These are phyloP conservation scores for Nakaseomyces nivariensis DNA, from an alignment of 1,139 yeast genomes.

Conservation along the genomic window DNA sequence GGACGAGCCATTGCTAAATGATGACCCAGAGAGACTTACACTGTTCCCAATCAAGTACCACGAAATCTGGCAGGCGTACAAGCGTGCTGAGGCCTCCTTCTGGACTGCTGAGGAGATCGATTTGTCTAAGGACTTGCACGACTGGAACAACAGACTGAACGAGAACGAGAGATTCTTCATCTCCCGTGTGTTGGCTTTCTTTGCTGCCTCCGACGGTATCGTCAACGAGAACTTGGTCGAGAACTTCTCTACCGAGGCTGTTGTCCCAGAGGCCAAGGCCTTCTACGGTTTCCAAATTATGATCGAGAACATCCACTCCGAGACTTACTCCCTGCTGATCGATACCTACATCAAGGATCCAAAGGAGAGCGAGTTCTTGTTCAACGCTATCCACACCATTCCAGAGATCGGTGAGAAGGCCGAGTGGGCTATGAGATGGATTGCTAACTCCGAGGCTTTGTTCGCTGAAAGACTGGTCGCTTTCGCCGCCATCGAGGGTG, in stretches of 20 bases:
- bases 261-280: conserved; percentile 94
- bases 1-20: conserved; percentile 80
- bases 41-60: conserved; percentile 94
- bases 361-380: conserved; percentile 63
- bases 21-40: conserved; percentile 82
- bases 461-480: conserved; percentile 96
- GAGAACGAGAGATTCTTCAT: conserved; percentile 88
- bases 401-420: conserved; percentile 96
- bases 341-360: conserved; percentile 96
- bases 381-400: conserved; percentile 92
- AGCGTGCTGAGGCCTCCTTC: conserved; percentile 98
- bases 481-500: conserved; percentile 98
- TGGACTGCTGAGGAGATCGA: conserved; percentile 99
- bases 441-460: conserved; percentile 73
- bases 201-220: conserved; percentile 97
- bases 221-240: conserved; percentile 96
- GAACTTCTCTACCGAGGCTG: conserved; percentile 94
- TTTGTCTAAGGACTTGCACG: conserved; percentile 79
- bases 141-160: conserved; percentile 82
- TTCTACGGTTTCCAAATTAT: conserved; percentile 98
- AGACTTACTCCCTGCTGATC: conserved; percentile 91
- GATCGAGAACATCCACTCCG: conserved; percentile 99
- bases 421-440: conserved; percentile 98
- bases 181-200: conserved; percentile 89
- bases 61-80: conserved; percentile 98